Base-by-base conservation (phyloP, 2,329 filamentous ascomycete species). In the Triangularia verruculosa region DNA sequence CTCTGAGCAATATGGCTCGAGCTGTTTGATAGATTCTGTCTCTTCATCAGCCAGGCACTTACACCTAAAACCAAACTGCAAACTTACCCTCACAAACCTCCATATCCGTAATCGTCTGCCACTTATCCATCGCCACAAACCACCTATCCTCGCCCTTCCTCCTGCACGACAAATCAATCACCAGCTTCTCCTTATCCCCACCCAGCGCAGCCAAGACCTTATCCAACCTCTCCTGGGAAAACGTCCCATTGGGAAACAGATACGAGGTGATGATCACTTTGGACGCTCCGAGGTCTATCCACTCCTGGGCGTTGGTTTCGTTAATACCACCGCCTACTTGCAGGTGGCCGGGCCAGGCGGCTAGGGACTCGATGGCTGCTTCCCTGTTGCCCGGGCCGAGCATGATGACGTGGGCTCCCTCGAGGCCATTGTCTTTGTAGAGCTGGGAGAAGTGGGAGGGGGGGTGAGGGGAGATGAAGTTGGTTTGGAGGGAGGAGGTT, bases 81-180 rank as follows among this genome's bases (percentile, higher is more conserved):
- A 53, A 59, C 22, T 57, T 22, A 93, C 94, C 91, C 82, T 91
- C 82, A 67, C 89, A 94, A 68, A 99, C 87, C 74, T 97, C 92
- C 88, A 97, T 96, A 72, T 97, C 92, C 1, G 95, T 98, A 62
- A 98, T 89, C 1, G 92, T 97, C 82, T 98, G 95, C 95, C 95
- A 99, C 76, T 96, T 96, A 77, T 99, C 92, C 89, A 96, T 99
- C 61, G 95, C 94, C n/a, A 99, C 95, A 72, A 91, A 93, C 95
- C 95, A 99, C 43, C 81, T 89, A 62, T 89, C 82, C 3, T 82
- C 79, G 39, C 83, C 90, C 65, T 88, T 89, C 64, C 88, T 83
- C 59, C 95, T 87, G 74, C 95, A 99, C 77, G 93, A 97, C 24
- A 99, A 84, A 74, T 99, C 95, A 74, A 99, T 93, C 69, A 99